Evolutionary conservation across 176 grass and related monocot species (phyloP).

Genomic region (Aechmea fasciata): DNA sequence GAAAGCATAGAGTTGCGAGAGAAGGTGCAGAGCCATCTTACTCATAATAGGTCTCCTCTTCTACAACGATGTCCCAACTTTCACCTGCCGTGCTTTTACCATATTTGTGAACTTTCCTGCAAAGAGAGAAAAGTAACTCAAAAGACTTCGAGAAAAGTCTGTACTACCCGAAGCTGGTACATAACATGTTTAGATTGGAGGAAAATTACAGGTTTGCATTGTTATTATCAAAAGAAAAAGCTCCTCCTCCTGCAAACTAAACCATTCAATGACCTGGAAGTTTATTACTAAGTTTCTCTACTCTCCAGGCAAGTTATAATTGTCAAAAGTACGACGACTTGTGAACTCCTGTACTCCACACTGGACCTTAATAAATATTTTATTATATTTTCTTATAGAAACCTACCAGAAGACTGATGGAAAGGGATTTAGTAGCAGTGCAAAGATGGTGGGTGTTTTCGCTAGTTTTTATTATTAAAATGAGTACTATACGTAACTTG

Average conservation of each 20-base stretch:
- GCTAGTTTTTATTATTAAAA: no score
- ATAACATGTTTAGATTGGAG: neutral
- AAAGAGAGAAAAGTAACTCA: neutral
- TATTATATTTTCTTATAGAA: no score
- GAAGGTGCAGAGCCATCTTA: constrained; percentile 29
- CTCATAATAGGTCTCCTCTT: constrained; percentile 95
- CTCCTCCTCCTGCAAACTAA: neutral
- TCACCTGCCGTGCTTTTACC: constrained; percentile 90
- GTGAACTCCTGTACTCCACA: no score
- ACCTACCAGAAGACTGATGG: no score
- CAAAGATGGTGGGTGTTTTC: no score
- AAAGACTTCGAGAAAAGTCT: neutral
- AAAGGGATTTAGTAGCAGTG: no score
- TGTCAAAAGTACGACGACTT: neutral
- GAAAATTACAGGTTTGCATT: neutral
- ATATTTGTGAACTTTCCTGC: constrained; percentile 95
- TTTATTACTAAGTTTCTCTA: neutral
- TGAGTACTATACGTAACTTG: no score
- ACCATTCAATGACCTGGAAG: neutral
- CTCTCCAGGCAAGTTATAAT: neutral
- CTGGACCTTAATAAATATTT: no score
- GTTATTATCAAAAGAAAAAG: neutral
- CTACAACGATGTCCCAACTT: constrained; percentile 79
- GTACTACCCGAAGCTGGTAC: neutral
- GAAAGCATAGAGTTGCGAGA: neutral